A percentile compares a stretch with the other conserved stretches of the same genome.
These are phyloP conservation scores for Mucor racemosus DNA, from an alignment of 371 early-diverging fungal genomes.

Conservation along the genomic window DNA sequence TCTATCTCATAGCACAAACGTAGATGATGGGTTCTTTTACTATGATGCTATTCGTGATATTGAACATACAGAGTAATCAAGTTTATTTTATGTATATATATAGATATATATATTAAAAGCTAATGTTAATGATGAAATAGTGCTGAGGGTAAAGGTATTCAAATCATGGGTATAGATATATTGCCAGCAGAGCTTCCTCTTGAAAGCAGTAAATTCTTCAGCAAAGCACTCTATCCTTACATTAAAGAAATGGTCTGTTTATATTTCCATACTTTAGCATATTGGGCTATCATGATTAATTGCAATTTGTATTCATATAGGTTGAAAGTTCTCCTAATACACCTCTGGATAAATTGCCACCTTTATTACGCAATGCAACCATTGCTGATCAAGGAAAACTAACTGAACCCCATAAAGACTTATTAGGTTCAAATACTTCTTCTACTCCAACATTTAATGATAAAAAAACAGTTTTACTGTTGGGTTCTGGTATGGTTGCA, in stretches of 20 bases:
- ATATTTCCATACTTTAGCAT: not conserved
- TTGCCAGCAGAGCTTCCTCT: slow-evolving; percentile 94
- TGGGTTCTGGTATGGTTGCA: slow-evolving; percentile 95
- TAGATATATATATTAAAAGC: too few species aligned
- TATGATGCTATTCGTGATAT: slow-evolving; percentile 78
- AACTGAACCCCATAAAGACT: slow-evolving; percentile 54
- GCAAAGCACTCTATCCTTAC: slow-evolving; percentile 81
- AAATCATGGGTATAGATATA: slow-evolving; percentile 96
- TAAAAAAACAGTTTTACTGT: slow-evolving; percentile 71
- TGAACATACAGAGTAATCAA: slow-evolving; percentile 73
- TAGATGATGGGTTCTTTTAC: slow-evolving; percentile 92
- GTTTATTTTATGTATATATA: too few species aligned
- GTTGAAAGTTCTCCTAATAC: slow-evolving; percentile 18
- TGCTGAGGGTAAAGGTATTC: slow-evolving; percentile 82
- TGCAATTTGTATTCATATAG: not conserved
- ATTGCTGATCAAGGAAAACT: slow-evolving; percentile 80
- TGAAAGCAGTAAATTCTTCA: slow-evolving; percentile 93
- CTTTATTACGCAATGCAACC: slow-evolving; percentile 69
- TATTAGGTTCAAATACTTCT: slow-evolving; percentile 39
- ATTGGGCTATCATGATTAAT: too few species aligned
- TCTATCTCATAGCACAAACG: slow-evolving; percentile 84
- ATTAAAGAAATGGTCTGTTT: slow-evolving; percentile 79
- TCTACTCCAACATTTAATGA: slow-evolving; percentile 7
- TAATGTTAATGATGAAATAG: slow-evolving; percentile 27
- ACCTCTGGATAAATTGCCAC: slow-evolving; percentile 19